Percentiles rank a stretch among this genome's conserved stretches.
Evolutionary conservation across 208 protist species (phyloP).

Genomic region (Leishmania turanica): DNA sequence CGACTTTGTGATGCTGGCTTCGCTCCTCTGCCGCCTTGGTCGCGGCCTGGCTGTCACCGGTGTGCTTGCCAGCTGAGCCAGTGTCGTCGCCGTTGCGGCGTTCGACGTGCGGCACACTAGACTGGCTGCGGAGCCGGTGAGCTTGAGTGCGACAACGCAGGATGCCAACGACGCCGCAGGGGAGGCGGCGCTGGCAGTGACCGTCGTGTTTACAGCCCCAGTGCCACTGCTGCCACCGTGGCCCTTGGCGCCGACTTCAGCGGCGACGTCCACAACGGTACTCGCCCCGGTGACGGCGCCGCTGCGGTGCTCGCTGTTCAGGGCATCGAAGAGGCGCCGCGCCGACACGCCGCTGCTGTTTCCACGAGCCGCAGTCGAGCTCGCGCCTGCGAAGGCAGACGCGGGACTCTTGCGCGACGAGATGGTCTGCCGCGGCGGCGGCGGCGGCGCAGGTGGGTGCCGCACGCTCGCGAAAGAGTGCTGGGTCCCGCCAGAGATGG

Average conservation of each 20-base stretch:
- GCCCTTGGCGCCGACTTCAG: background rate
- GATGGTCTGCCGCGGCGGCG: background rate
- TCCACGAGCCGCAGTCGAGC: background rate
- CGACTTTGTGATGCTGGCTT: background rate
- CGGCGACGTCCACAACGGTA: background rate
- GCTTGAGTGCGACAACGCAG: background rate
- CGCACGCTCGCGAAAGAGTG: background rate
- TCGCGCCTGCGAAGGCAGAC: background rate
- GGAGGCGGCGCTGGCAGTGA: background rate
- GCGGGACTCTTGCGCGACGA: background rate
- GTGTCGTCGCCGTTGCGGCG: background rate
- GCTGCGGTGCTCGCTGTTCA: background rate
- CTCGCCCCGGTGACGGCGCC: background rate
- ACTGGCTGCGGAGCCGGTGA: background rate
- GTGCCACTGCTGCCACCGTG: background rate
- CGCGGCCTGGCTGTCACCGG: background rate
- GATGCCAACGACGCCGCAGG: background rate
- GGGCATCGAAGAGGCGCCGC: slow-evolving; percentile 2
- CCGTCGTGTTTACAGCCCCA: background rate
- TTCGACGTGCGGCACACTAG: background rate
- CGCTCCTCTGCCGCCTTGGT: background rate
- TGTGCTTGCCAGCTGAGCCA: background rate
- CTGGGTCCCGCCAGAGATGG: background rate
- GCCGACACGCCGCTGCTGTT: background rate
- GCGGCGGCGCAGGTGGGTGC: background rate